Conservation (phyloP, 139 green algal species). For the Closterium sp. region DNA sequence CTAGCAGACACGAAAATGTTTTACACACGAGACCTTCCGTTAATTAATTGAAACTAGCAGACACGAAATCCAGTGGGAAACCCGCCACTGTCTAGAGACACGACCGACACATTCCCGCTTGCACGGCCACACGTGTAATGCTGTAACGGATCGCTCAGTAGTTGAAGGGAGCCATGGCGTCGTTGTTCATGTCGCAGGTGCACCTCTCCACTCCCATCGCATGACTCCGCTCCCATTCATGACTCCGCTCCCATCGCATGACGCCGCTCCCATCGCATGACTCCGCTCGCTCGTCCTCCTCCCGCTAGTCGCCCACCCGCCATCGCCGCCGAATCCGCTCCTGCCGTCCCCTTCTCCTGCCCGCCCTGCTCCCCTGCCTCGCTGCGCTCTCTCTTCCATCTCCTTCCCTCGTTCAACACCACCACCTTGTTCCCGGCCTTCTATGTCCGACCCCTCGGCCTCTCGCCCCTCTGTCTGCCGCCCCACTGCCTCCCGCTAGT, state of each 20-base stretch:
- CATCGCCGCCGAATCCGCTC: neutral
- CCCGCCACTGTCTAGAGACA: neutral
- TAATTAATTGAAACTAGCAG: neutral
- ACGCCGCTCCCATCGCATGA: neutral
- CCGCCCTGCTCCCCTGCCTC: neutral
- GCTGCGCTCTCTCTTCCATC: neutral
- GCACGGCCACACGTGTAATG: neutral
- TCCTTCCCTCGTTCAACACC: neutral
- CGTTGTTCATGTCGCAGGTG: neutral
- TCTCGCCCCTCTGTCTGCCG: neutral
- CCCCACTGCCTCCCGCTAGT: slow-evolving; percentile 2
- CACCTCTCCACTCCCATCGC: neutral
- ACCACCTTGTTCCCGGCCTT: neutral
- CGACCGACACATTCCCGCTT: neutral
- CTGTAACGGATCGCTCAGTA: neutral
- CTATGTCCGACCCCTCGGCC: neutral
- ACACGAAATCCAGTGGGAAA: neutral
- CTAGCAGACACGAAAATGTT: too few species aligned
- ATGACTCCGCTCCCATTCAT: neutral
- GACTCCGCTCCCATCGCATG: too few species aligned
- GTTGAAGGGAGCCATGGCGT: neutral
- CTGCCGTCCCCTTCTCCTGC: neutral
- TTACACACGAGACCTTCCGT: too few species aligned
- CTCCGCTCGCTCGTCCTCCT: neutral
- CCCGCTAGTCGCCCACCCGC: neutral